A percentile compares a stretch with the other conserved stretches of the same genome.
Conservation (phyloP, 345 rosid genomes). For the Populus davidiana region DNA sequence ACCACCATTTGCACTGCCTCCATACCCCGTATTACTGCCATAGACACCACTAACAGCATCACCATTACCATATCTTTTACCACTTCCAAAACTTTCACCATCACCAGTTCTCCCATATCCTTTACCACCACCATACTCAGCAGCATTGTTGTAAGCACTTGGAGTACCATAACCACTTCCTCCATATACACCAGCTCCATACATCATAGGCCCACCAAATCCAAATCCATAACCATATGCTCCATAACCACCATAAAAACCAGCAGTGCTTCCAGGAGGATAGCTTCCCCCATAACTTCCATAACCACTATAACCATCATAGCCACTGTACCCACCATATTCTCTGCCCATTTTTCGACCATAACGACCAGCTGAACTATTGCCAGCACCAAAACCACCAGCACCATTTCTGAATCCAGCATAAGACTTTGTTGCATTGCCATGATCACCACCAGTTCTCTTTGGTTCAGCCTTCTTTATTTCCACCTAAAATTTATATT, state of each 20-base stretch:
- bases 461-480: constrained; percentile 33
- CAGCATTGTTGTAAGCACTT: constrained; percentile 7
- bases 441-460: constrained; percentile 13
- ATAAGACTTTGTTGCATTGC: constrained; percentile 24
- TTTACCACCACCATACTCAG: constrained; percentile 12
- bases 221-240: constrained; percentile 51
- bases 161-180: constrained; percentile 14
- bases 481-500: constrained; percentile 22
- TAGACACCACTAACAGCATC: constrained; percentile 9
- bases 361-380: constrained; percentile 8
- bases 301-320: constrained; percentile 40
- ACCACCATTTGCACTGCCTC: constrained; percentile 16
- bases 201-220: constrained; percentile 38
- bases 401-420: constrained; percentile 5
- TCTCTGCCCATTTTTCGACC: constrained; percentile 25
- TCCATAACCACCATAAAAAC: constrained; percentile 46
- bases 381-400: constrained; percentile 13
- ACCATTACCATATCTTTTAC: constrained; percentile 12
- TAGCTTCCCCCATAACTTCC: constrained; percentile 43
- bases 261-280: constrained; percentile 31
- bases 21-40: constrained; percentile 5
- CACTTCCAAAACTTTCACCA: background rate
- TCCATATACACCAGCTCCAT: constrained; percentile 30
- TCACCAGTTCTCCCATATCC: constrained; percentile 13
- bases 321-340: constrained; percentile 24